These are phyloP conservation scores for Sambucus nigra DNA, from an alignment of 129 eudicot genomes.

Conservation along the genomic window DNA sequence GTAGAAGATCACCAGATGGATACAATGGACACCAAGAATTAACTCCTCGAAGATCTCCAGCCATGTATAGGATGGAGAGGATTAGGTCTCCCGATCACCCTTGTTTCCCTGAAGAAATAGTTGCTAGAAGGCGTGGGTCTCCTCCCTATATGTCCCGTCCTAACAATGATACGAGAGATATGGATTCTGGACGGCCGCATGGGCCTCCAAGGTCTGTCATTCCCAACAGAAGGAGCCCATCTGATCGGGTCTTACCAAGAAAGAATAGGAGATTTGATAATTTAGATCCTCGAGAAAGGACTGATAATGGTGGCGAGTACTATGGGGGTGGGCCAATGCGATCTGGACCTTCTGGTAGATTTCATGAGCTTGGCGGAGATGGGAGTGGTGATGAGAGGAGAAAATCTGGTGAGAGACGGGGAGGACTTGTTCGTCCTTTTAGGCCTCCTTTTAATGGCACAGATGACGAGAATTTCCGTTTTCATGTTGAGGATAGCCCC, in stretches of 20 bases:
- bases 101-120: slow-evolving; percentile 29
- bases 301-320: slow-evolving; percentile 25
- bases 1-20: slow-evolving; percentile 37
- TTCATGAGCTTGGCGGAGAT: slow-evolving; percentile 25
- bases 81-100: slow-evolving; percentile 32
- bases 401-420: slow-evolving; percentile 31
- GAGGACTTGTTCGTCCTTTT: slow-evolving; percentile 20
- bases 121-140: slow-evolving; percentile 34
- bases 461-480: slow-evolving; percentile 23
- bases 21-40: slow-evolving; percentile 18
- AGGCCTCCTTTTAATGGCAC: slow-evolving; percentile 22
- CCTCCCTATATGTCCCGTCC: slow-evolving; percentile 29
- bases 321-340: slow-evolving; percentile 17
- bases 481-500: slow-evolving; percentile 26
- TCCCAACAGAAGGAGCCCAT: slow-evolving; percentile 34
- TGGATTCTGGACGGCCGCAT: slow-evolving; percentile 26
- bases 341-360: slow-evolving; percentile 19
- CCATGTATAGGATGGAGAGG: slow-evolving; percentile 33
- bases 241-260: slow-evolving; percentile 23
- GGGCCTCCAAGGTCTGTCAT: slow-evolving; percentile 21
- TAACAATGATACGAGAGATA: slow-evolving; percentile 18
- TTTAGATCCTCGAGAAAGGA: slow-evolving; percentile 28
- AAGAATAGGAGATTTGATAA: slow-evolving; percentile 27
- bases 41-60: slow-evolving; percentile 24
- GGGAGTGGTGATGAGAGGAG: slow-evolving; percentile 36